phyloP scores from a whole-genome alignment of 208 protist species.

The Trypanosoma grayi region DNA sequence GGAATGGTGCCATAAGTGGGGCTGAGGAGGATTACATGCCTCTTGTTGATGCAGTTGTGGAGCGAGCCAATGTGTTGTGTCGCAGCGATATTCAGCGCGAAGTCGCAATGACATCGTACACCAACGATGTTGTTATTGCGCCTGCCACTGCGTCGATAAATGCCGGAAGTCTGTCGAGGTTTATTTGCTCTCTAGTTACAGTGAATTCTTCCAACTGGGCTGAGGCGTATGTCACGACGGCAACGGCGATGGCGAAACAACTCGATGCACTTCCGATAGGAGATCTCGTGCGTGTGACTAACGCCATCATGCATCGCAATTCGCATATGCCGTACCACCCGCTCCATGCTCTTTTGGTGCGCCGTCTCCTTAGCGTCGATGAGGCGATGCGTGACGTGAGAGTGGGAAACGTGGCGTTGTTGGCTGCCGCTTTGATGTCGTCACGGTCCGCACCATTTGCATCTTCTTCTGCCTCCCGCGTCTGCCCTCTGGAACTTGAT shows the following conservation, averaged over 20 bases:
- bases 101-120: background rate
- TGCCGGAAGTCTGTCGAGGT: conserved; percentile 3
- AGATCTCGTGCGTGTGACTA: conserved; percentile 25
- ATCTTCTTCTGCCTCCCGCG: background rate
- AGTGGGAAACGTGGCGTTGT: conserved; percentile 18
- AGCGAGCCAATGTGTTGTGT: conserved; percentile 18
- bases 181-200: conserved; percentile 20
- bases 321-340: conserved; percentile 61
- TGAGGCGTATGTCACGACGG: conserved; percentile 43
- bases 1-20: conserved; percentile 4
- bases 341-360: conserved; percentile 51
- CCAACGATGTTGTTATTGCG: conserved; percentile 1
- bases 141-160: conserved; percentile 18
- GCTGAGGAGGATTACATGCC: conserved; percentile 52
- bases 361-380: conserved; percentile 38
- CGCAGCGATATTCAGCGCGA: background rate
- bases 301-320: conserved; percentile 45
- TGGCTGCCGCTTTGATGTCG: conserved; percentile 27
- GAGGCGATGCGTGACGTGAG: conserved; percentile 28
- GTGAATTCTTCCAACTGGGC: conserved; percentile 53
- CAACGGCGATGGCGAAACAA: conserved; percentile 26
- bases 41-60: conserved; percentile 35
- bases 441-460: background rate
- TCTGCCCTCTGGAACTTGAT: background rate
- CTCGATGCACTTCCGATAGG: conserved; percentile 12